Percentiles rank a stretch among this genome's conserved stretches.
Evolutionary conservation across 371 early-diverging fungal genomes (phyloP).

Genomic region (Dichotomocladium elegans): DNA sequence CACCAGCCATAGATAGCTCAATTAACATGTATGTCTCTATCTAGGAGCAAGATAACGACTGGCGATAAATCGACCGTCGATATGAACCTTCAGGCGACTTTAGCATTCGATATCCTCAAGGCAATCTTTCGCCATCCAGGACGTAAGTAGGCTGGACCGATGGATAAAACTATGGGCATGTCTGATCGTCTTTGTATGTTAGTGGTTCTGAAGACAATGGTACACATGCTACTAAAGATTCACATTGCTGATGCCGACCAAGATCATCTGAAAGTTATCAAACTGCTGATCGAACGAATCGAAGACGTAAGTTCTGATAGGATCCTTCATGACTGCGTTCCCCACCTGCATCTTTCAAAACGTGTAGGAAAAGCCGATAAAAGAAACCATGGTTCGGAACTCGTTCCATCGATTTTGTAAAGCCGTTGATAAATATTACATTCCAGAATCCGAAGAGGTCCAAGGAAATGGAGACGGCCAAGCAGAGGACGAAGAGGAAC

Average conservation of each 20-base stretch:
- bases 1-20: background rate
- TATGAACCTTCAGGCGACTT: constrained; percentile 26
- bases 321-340: background rate
- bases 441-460: no score
- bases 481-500: no score
- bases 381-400: constrained; percentile 23
- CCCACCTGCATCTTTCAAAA: background rate
- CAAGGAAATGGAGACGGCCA: no score
- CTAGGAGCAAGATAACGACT: constrained; percentile 2
- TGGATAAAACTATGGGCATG: background rate
- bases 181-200: background rate
- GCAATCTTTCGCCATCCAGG: constrained; percentile 19
- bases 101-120: constrained; percentile 42
- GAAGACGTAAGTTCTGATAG: constrained; percentile 22
- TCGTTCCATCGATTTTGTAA: constrained; percentile 25
- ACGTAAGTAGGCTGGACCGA: background rate
- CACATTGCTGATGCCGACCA: constrained; percentile 27
- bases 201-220: constrained; percentile 36
- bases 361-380: constrained; percentile 23
- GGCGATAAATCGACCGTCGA: constrained; percentile 15
- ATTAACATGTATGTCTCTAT: background rate
- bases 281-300: constrained; percentile 18
- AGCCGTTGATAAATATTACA: constrained; percentile 12
- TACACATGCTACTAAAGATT: constrained; percentile 31
- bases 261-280: constrained; percentile 22